A percentile compares a stretch with the other conserved stretches of the same genome.
Conservation (phyloP, 2,329 filamentous ascomycete species). For the Alternaria gansuensis region DNA sequence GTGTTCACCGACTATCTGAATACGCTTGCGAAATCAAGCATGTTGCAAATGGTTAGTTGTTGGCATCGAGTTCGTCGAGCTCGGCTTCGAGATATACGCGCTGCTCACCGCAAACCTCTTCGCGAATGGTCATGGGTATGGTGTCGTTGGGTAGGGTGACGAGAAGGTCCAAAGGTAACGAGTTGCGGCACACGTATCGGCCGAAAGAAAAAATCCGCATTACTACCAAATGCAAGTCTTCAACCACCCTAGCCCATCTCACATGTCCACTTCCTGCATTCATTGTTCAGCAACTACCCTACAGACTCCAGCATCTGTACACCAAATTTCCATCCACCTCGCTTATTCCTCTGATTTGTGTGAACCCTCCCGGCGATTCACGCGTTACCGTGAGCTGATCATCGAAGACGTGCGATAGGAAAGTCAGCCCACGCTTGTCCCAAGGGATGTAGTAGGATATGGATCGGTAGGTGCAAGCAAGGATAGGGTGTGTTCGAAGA, state of each 20-base stretch:
- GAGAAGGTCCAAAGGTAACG: neutral
- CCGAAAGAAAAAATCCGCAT: neutral
- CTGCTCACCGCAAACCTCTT: neutral
- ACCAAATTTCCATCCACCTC: neutral
- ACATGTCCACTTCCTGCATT: neutral
- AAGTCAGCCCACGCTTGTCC: neutral
- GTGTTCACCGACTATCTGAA: neutral
- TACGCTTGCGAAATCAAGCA: neutral
- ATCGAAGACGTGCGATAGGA: neutral
- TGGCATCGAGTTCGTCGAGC: neutral
- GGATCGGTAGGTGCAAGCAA: neutral
- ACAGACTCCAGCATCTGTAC: neutral
- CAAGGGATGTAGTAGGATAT: neutral
- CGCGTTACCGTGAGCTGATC: neutral
- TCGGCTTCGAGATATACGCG: neutral
- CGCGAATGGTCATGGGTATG: neutral
- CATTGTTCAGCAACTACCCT: neutral
- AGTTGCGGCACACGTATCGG: neutral
- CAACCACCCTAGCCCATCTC: neutral
- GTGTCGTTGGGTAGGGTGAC: neutral
- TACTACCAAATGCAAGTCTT: neutral
- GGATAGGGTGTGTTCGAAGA: neutral
- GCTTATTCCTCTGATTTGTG: neutral
- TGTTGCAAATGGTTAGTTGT: neutral
- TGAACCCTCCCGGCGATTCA: neutral